Conservation (phyloP, 2,329 filamentous ascomycete species). For the Aspergillus sp. region DNA sequence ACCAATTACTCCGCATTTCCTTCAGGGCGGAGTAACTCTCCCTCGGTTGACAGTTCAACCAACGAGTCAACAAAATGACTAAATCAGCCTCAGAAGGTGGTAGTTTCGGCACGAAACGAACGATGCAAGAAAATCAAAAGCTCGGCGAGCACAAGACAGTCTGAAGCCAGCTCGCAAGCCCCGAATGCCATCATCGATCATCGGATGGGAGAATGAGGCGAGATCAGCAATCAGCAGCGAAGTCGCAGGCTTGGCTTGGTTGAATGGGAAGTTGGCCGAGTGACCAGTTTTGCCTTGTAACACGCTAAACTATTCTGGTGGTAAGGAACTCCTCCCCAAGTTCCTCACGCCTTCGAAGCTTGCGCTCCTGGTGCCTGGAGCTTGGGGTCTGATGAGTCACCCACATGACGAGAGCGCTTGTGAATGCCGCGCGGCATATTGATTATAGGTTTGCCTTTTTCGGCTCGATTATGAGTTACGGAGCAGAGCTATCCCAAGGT, state of each 20-base stretch:
- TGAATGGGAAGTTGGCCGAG: conserved; percentile 6
- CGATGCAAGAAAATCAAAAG: neutral
- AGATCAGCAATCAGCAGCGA: conserved; percentile 1
- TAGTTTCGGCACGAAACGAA: neutral
- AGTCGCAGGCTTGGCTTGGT: neutral
- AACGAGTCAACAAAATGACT: neutral
- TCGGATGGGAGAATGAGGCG: neutral
- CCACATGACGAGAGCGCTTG: neutral
- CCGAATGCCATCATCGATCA: neutral
- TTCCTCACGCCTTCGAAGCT: neutral
- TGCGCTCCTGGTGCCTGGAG: conserved; percentile 3
- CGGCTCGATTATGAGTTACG: neutral
- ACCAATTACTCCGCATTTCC: neutral
- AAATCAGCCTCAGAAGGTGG: neutral
- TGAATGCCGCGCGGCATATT: neutral
- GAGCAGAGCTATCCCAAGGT: neutral
- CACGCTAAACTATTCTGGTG: conserved; percentile 5
- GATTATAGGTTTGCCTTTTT: neutral
- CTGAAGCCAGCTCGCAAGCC: neutral
- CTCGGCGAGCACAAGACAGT: neutral
- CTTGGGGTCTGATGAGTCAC: conserved; percentile 10
- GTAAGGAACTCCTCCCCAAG: neutral
- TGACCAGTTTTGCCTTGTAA: conserved; percentile 2
- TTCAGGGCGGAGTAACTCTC: neutral
- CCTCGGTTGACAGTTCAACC: neutral